These are phyloP conservation scores for Mortierella sp. DNA, from an alignment of 371 early-diverging fungal genomes.

Conservation along the genomic window DNA sequence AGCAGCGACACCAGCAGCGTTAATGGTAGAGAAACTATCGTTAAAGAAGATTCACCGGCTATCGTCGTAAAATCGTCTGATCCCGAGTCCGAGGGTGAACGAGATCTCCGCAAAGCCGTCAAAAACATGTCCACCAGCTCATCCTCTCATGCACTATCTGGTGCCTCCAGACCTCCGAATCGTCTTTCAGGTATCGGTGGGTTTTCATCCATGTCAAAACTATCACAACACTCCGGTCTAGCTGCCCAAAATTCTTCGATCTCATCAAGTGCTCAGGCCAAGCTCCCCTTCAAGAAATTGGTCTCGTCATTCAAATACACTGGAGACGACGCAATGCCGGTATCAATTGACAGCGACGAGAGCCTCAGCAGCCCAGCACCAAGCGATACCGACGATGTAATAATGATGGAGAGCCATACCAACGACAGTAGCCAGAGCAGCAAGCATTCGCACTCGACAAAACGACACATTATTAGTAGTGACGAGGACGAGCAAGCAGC, in stretches of 20 bases:
- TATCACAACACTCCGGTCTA: background rate
- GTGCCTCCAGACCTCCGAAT: background rate
- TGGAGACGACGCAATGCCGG: constrained; percentile 28
- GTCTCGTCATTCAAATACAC: constrained; percentile 35
- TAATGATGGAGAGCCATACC: constrained; percentile 9
- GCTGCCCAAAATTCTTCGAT: background rate
- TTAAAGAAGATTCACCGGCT: constrained; percentile 6
- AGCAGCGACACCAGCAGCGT: constrained; percentile 13
- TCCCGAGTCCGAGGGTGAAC: constrained; percentile 28
- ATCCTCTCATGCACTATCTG: constrained; percentile 16
- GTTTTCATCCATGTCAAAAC: background rate
- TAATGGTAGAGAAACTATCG: background rate
- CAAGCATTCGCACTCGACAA: constrained; percentile 1
- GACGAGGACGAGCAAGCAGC: constrained; percentile 25
- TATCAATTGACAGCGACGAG: constrained; percentile 17
- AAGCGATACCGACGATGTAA: constrained; percentile 10
- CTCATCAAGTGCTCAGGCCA: constrained; percentile 2
- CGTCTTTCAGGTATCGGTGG: background rate
- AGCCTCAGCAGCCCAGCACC: constrained; percentile 29
- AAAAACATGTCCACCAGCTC: constrained; percentile 26
- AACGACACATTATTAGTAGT: constrained; percentile 35
- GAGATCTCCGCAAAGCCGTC: constrained; percentile 30
- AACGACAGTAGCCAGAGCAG: background rate
- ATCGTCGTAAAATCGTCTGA: constrained; percentile 6
- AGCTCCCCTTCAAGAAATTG: constrained; percentile 29